These are phyloP conservation scores for Dentipellis fragilis DNA, from an alignment of 768 basidiomycete genomes.

Conservation along the genomic window DNA sequence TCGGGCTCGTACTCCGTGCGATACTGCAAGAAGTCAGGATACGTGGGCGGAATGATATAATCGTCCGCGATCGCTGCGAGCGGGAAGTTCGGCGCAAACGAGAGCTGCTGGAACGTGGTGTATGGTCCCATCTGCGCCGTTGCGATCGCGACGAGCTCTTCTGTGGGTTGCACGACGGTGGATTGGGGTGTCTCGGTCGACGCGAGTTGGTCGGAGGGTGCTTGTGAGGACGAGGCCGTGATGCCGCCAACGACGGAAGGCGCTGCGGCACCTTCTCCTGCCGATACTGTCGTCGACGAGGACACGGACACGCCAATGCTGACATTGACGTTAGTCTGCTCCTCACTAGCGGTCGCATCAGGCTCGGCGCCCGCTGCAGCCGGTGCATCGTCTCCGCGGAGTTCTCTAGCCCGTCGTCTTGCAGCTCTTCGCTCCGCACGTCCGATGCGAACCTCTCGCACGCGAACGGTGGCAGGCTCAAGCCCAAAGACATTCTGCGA, in stretches of 20 bases:
- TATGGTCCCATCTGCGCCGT: conserved; percentile 73
- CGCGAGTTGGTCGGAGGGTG: conserved; percentile 16
- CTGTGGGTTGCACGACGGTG: conserved; percentile 31
- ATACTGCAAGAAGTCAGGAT: conserved; percentile 68
- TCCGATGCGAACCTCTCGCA: conserved; percentile 88
- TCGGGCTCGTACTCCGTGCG: conserved; percentile 54
- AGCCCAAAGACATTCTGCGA: conserved; percentile 87
- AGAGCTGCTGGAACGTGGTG: conserved; percentile 86
- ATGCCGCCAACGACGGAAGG: conserved; percentile 21
- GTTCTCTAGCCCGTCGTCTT: conserved; percentile 66
- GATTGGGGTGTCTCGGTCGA: conserved; percentile 24
- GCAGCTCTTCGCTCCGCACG: conserved; percentile 82
- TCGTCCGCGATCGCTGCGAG: conserved; percentile 82
- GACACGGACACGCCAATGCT: conserved; percentile 54
- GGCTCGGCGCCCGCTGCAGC: conserved; percentile 33
- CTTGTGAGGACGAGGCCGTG: conserved; percentile 12
- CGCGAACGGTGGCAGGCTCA: conserved; percentile 87
- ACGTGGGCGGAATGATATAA: conserved; percentile 87
- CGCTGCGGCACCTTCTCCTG: conserved; percentile 28
- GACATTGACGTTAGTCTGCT: conserved; percentile 23
- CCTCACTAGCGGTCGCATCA: conserved; percentile 36
- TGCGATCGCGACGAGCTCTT: conserved; percentile 60
- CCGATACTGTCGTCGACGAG: conserved; percentile 28
- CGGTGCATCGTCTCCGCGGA: conserved; percentile 38
- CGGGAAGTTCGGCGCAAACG: conserved; percentile 81